Base-by-base conservation (phyloP, 192 early-diverging fungal species). In the Umbelopsis isabellina region DNA sequence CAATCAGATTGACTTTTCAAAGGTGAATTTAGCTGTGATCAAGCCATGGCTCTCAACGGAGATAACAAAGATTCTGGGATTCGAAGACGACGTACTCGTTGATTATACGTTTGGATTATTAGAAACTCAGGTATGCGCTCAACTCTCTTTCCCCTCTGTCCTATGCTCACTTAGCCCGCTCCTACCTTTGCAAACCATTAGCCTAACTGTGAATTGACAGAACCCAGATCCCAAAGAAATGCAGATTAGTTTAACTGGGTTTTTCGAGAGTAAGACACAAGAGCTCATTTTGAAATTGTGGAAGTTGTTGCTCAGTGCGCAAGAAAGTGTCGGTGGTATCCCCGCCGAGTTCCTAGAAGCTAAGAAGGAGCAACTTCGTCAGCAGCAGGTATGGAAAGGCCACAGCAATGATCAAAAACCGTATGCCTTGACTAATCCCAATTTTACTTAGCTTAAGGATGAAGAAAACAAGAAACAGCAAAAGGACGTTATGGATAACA, bases 191-290 rank as follows among this genome's bases (percentile, higher is more conserved):
- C 61, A 49, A 3, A 37, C 25, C 35, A 2, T 58, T 3, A 65
- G 13, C 37, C 64, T 69, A 47, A 71, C 69, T 45, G 21, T 9
- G 7, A 44, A 50, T 49, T 16, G 16, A 16, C 61, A 92, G 86
- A 85, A 79, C 4, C 88, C 91, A 12, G 97, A 99, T 80, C 93
- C 96, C 46, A 91, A 89, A 69, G 72, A 85, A 20, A 94, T 99
- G 84, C 97, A 99, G 78, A 95, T 98, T 67, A 94, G 94, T 70
- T 83, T 99, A 10, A 95, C 95, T 3, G 95, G 96, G 12, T 99
- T 99, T 69, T 80, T 99, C 21, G 94, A 96, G 72, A 84, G 83
- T 21, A 94, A 93, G 37, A 84, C 97, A 6, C 81, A 83, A 35
- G 76, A 67, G 5, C 98, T 99, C 80, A 90, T 98, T 73, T 82